Evolutionary conservation across 805 yeast species (phyloP), one percentile per base, ranked within the genome.

Genomic region (Lachancea fermentati): DNA sequence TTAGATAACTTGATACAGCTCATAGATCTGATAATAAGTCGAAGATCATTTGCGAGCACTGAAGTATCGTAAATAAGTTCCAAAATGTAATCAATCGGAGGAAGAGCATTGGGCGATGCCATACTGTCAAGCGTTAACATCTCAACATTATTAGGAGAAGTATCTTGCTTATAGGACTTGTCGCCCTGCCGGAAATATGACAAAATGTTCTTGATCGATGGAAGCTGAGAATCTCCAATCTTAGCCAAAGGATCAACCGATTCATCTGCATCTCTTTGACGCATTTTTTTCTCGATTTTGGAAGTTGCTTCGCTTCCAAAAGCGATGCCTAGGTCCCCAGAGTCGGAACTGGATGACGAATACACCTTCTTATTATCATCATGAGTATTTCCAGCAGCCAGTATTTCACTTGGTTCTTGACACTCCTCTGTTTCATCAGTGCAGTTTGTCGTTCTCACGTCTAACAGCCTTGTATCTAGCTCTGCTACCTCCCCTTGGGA

Each of bases 51-150:
- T 0, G 76, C 76, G 32, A 80, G 57, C 0, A 79, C 75, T 1
- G 82, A 79, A 4, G 76, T 64, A 47, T 84, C 85, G 50, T 75
- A 76, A 32, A 83, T 72, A 34, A 77, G 57, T 43, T 79, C 81
- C 31, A 84, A 67, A 4, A 78, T 65, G 32, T 65, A 61, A 44
- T 75, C 79, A 11, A 73, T 66, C 4, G 87, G 79, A 11, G 76
- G 68, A 2, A 76, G 72, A 0, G 82, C 66, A 38, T 69, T 65
- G 2, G 81, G 75, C 0, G 78, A 69, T 0, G 80, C 75, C 41
- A 81, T 54, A 34, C 71, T 73, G 49, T 78, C 85, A 33, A 82
- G 61, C 1, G 83, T 76, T 6, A 79, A 70, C 7, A 52, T 36
- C 16, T 47, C 49, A 19, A 44, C 46, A 22, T 47, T 55, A 14